These are phyloP conservation scores for Oryza meridionalis DNA, from an alignment of 176 grass and related monocot species.

Conservation along the genomic window DNA sequence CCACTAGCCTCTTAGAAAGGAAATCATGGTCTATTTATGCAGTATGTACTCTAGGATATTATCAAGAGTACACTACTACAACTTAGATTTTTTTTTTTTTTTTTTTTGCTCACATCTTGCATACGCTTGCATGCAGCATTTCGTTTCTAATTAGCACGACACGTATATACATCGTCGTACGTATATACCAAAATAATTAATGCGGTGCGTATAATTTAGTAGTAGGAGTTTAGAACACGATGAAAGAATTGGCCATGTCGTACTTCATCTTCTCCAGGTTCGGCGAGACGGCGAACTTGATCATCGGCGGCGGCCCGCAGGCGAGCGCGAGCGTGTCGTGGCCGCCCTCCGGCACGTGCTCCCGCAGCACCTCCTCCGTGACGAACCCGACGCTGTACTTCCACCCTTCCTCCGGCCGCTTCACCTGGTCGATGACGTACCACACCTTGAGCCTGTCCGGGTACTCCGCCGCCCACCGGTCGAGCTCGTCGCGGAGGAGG, in stretches of 20 bases:
- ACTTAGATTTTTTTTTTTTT: background rate
- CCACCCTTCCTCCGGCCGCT: slow-evolving; percentile 70
- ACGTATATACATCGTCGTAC: slow-evolving; percentile 33
- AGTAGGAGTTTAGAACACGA: slow-evolving; percentile 47
- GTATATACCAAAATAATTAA: background rate
- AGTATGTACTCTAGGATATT: slow-evolving; percentile 33
- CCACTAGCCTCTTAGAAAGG: background rate
- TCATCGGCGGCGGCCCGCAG: slow-evolving; percentile 92
- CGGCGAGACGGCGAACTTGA: slow-evolving; percentile 83
- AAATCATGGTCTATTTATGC: slow-evolving; percentile 20
- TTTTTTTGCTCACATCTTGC: background rate
- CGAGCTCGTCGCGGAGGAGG: slow-evolving; percentile 74
- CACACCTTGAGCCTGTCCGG: slow-evolving; percentile 79
- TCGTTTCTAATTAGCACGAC: slow-evolving; percentile 25
- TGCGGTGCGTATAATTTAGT: background rate
- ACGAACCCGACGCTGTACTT: slow-evolving; percentile 77
- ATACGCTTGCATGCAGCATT: background rate
- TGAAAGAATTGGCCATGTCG: slow-evolving; percentile 65
- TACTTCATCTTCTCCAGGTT: slow-evolving; percentile 97
- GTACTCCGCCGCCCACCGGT: slow-evolving; percentile 64
- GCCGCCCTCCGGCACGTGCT: slow-evolving; percentile 64
- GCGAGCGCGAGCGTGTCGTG: slow-evolving; percentile 75
- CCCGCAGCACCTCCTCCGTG: slow-evolving; percentile 62
- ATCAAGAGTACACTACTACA: slow-evolving; percentile 15
- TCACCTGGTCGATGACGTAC: slow-evolving; percentile 85